Evolutionary conservation across 495 filamentous ascomycete genomes (phyloP).

Genomic region (Elasticomyces elasticus): DNA sequence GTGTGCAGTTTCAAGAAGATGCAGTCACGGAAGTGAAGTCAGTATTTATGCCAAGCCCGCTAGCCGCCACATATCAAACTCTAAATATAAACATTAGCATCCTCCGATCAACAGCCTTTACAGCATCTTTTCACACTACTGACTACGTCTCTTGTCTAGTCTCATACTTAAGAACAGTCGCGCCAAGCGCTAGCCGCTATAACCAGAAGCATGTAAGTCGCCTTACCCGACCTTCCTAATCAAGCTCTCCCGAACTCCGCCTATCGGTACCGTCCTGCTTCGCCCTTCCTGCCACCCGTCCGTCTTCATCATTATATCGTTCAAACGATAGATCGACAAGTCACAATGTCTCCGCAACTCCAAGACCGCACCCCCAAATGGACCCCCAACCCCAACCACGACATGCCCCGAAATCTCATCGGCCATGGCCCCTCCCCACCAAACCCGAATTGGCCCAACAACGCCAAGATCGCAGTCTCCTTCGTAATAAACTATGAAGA

Average conservation of each 20-base stretch:
- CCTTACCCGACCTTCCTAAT: background rate
- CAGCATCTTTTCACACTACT: no score
- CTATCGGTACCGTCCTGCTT: background rate
- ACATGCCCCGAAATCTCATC: slow-evolving; percentile 3
- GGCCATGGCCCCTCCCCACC: slow-evolving; percentile 1
- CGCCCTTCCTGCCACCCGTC: background rate
- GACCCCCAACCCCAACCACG: background rate
- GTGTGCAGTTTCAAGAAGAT: no score
- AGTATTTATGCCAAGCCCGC: no score
- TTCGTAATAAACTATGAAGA: slow-evolving; percentile 12
- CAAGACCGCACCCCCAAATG: background rate
- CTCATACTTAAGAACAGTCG: no score
- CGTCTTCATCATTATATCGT: background rate
- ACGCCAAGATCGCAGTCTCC: slow-evolving; percentile 9
- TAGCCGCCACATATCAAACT: no score
- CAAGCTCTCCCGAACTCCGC: background rate
- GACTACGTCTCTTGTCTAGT: no score
- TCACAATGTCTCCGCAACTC: background rate
- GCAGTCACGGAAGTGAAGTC: no score
- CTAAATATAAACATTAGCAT: no score
- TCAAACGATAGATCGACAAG: background rate
- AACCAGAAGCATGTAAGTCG: background rate
- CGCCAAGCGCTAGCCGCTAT: background rate
- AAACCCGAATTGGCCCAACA: slow-evolving; percentile 4
- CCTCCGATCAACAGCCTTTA: no score